Evolutionary conservation across 345 rosid genomes (phyloP), one percentile per base, ranked within the genome.

Genomic region (Mangifera indica): DNA sequence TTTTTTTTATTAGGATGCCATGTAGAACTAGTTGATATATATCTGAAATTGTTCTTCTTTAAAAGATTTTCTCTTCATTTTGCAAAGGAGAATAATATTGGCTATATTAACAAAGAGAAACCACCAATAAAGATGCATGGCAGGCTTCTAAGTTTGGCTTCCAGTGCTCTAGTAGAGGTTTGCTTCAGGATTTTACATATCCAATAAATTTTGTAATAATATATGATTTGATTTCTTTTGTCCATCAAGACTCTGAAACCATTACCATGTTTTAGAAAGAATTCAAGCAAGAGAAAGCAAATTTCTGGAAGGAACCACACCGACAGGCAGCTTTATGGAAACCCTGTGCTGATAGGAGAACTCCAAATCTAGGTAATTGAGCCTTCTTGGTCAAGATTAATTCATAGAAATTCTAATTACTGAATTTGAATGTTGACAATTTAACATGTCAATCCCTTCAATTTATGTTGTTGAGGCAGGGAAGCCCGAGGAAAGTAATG

Each of bases 151-250:
- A 82, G 79, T 77, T 70, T 90, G 80, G 97, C 97, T 76, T 87
- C 93, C 2, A 68, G 54, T 78, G 80, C 90, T 9, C 97, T 92
- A n/a, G 64, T 80, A 63, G 86, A 87, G 92, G 98, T 92, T 76
- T 60, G 87, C 66, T 76, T 71, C 55, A 56, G 63, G 59, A 22
- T 75, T 73, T 20, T 21, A 62, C 29, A 5, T 37, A 52, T 37
- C 42, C 42, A 37, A 4, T 14, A 44, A 10, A n/a, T 5, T 55
- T 29, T 15, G 15, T 45, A n/a, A 24, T 61, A 44, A 49, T 57
- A 15, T 40, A 70, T 18, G 1, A 5, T 66, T 44, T 5, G 24
- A 18, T 44, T 54, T 32, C 54, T 72, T 72, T 22, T 7, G 54
- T 22, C 25, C 55, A 37, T 17, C 37, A 51, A 29, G 58, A 63